These are phyloP conservation scores for Vitis hybrid DNA, from an alignment of 177 flowering plant species.

Conservation along the genomic window DNA sequence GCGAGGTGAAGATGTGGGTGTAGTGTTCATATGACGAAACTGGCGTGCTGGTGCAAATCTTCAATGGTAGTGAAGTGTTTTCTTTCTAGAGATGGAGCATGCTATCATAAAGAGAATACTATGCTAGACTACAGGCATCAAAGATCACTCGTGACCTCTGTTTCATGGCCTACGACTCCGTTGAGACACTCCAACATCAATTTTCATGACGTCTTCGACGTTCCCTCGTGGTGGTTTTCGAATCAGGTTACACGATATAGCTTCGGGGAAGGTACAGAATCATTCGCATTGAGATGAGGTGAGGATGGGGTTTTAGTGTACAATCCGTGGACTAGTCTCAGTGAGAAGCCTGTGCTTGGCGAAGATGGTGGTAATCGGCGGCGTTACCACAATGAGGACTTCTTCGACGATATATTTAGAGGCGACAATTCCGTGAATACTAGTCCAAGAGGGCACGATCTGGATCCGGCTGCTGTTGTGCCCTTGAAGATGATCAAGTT, in stretches of 20 bases:
- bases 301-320: constrained; percentile 17
- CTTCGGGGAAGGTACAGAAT: constrained; percentile 22
- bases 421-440: constrained; percentile 37
- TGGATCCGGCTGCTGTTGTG: constrained; percentile 12
- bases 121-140: constrained; percentile 34
- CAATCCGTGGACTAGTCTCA: constrained; percentile 34
- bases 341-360: constrained; percentile 85
- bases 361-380: constrained; percentile 39
- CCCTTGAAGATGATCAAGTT: too few species aligned
- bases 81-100: constrained; percentile 37
- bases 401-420: constrained; percentile 73
- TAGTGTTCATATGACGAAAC: too few species aligned
- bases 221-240: constrained; percentile 73
- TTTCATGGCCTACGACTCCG: constrained; percentile 12
- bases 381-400: constrained; percentile 39
- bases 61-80: too few species aligned
- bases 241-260: constrained; percentile 38
- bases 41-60: too few species aligned
- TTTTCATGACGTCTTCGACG: constrained; percentile 83
- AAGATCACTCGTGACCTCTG: constrained; percentile 20
- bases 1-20: too few species aligned
- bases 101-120: constrained; percentile 38
- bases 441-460: constrained; percentile 34
- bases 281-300: constrained; percentile 2
- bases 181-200: constrained; percentile 47